Base-by-base conservation (phyloP, 2,329 filamentous ascomycete species). In the Sclerotiophoma versabilis region DNA sequence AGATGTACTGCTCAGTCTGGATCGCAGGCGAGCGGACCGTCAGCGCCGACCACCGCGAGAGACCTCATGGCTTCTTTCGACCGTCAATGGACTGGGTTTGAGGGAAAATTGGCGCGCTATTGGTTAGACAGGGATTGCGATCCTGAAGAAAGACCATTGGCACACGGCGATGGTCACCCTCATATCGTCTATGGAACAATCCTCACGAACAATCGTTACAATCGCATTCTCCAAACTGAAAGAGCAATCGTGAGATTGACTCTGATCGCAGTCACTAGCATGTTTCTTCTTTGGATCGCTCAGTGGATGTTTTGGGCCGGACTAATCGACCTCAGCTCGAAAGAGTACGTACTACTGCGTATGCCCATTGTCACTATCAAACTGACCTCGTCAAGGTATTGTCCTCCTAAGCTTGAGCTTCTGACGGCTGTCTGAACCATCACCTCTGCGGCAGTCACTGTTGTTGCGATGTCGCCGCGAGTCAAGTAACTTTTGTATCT, bases 221-320 rank as follows among this genome's bases (percentile, higher is more conserved):
- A 55, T 27, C 36, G 15, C 20, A 23, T 30, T 25, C 34, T 36
- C 27, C 34, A 48, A 44, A 22, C 17, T 39, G 27, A 15, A 17
- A 43, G 20, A 30, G 52, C 45, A 5, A 15, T 19, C 15, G 29
- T 34, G n/a, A 46, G 43, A 36, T 45, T 48, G n/a, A 27, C 25
- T 0, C 7, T 43, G 9, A 12, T 30, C 11, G 15, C 27, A n/a
- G 15, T 36, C 8, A 32, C 20, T 57, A 58, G 39, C 43, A 62
- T 63, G 57, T 11, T 65, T 33, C 34, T 63, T 44, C 56, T 71
- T 39, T 71, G 64, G 62, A 37, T 64, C 44, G 56, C 62, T 9
- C 69, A 70, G 55, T 69, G 66, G 62, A n/a, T 67, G 33, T 72
- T 72, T 49, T 72, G 69, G 70, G 34, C 8, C 19, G 70, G 69